Base-by-base conservation (phyloP, 495 filamentous ascomycete species). In the Bombardia bombarda region DNA sequence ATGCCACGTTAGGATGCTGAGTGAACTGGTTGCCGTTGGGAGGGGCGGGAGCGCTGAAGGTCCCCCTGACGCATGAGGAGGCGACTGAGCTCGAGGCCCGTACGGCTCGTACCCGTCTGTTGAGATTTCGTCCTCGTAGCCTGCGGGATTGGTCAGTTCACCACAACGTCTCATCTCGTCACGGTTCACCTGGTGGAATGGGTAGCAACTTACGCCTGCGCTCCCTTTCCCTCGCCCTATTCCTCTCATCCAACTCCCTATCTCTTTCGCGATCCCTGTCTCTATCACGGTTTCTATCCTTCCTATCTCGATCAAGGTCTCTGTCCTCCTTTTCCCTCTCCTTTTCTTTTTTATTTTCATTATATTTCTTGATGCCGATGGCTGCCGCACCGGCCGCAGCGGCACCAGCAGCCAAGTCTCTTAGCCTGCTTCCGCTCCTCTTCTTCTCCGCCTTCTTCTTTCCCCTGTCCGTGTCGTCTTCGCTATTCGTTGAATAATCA, bases 321-420 rank as follows among this genome's bases (percentile, higher is more conserved):
- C 21, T 55, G 9, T 58, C 57, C 47, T 52, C 55, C 17, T 61
- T 53, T 32, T 40, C 53, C 20, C 60, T 54, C 21, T 56, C 52
- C 39, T 66, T 61, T 25, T 64, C 63, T 51, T 66, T 69, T 18
- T 58, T 58, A n/a, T 49, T 56, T 3, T 87, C 83, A 46, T 74
- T 75, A 36, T 74, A 79, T 57, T 87, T 83, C 46, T 78, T 83
- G 14, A 87, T 79, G n/a, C 84, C 85, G 46, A 90, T 72, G 4
- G 83, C 88, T 12, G 84, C 80, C 1, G 83, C 86, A 16, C 77
- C 81, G 19, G 84, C 81, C 22, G 77, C 84, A 21, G 83, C 68
- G 5, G 77, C 86, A 3, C 76, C 84, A 18, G 75, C 77, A 34
- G 83, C 82, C n/a, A 86, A 42, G 32, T 80, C 75, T 21, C 80